Conservation (phyloP, 1,139 yeast species). For the Hemisphaericaspora xylanilytica region DNA sequence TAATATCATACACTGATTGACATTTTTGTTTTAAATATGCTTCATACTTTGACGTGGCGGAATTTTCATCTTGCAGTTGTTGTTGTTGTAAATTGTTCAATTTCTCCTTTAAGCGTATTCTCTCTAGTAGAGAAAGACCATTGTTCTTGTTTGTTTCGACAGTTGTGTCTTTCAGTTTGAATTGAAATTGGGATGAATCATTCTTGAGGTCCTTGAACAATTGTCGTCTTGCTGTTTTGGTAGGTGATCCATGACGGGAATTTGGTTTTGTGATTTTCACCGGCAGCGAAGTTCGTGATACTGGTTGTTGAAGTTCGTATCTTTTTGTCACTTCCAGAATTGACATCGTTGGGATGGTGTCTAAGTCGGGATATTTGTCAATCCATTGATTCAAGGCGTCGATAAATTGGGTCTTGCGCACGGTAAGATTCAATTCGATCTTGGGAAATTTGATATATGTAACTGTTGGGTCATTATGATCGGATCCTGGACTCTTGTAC, state of each 20-base stretch:
- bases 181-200: constrained; percentile 31
- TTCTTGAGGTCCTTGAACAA: constrained; percentile 24
- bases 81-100: constrained; percentile 14
- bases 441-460: constrained; percentile 10
- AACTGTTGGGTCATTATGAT: constrained; percentile 4
- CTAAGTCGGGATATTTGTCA: constrained; percentile 29
- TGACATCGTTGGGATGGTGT: constrained; percentile 8
- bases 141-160: constrained; percentile 19
- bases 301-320: constrained; percentile 1
- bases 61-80: constrained; percentile 14
- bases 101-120: constrained; percentile 39
- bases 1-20: constrained; percentile 35
- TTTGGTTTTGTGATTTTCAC: constrained; percentile 22
- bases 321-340: constrained; percentile 9
- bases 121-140: constrained; percentile 42
- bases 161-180: constrained; percentile 24
- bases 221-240: constrained; percentile 9
- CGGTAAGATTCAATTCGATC: constrained; percentile 9
- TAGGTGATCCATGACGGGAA: constrained; percentile 13
- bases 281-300: constrained; percentile 15
- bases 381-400: constrained; percentile 61
- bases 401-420: constrained; percentile 53
- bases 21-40: constrained; percentile 42
- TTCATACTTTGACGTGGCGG: constrained; percentile 35
- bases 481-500: constrained; percentile 11